phyloP scores from a whole-genome alignment of 208 protist species.

The Phytomonas sp. region DNA sequence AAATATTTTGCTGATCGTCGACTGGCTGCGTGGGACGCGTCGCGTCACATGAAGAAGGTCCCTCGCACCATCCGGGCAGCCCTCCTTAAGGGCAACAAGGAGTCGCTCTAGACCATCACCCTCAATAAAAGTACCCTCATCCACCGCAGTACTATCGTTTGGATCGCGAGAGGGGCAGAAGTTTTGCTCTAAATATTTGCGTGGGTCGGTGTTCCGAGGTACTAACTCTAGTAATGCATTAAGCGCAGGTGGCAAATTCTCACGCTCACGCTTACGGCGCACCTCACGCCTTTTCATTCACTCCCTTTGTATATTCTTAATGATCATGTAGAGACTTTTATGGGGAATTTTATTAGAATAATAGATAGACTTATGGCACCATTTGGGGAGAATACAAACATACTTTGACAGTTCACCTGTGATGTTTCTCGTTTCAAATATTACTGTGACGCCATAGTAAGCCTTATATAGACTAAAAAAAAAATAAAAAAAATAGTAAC shows the following conservation, averaged over 20 bases:
- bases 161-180: slow-evolving; percentile 5
- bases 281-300: slow-evolving; percentile 55
- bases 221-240: slow-evolving; percentile 37
- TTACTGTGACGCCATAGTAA: neutral
- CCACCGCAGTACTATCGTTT: neutral
- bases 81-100: slow-evolving; percentile 34
- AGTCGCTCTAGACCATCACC: slow-evolving; percentile 47
- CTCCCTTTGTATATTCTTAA: neutral
- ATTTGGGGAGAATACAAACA: neutral
- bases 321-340: slow-evolving; percentile 1
- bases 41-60: slow-evolving; percentile 59
- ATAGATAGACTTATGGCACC: neutral
- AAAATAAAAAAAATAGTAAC: neutral
- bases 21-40: slow-evolving; percentile 75
- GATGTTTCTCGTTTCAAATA: neutral
- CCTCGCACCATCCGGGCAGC: slow-evolving; percentile 27
- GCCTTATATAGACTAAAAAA: neutral
- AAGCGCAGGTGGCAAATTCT: slow-evolving; percentile 43
- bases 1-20: slow-evolving; percentile 49
- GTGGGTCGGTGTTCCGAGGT: slow-evolving; percentile 30
- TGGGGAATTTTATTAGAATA: slow-evolving; percentile 4
- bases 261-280: slow-evolving; percentile 61
- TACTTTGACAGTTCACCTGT: neutral
- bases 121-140: slow-evolving; percentile 28
- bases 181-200: slow-evolving; percentile 26